Conservation (phyloP, 1,284 basidiomycete species). For the Trichosporon sp. region DNA sequence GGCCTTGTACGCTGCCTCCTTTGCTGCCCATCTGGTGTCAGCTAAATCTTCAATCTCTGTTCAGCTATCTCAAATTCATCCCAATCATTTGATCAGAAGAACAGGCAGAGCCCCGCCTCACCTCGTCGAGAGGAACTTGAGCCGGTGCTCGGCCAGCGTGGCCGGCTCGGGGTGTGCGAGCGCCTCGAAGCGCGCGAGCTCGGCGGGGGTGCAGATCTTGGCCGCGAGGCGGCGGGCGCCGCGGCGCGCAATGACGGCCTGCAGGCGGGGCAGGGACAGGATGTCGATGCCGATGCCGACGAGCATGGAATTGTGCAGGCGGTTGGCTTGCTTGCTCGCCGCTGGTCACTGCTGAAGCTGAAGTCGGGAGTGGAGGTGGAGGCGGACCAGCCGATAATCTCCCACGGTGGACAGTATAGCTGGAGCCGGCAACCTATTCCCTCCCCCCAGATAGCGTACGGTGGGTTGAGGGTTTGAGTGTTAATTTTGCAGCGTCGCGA, state of each 20-base stretch:
- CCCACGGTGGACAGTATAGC: not conserved
- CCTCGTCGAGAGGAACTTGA: not conserved
- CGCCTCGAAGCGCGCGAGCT: constrained; percentile 17
- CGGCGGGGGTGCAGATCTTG: constrained; percentile 59
- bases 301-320: constrained; percentile 46
- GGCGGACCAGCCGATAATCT: not conserved
- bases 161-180: constrained; percentile 7
- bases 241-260: constrained; percentile 57
- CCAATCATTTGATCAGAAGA: not conserved
- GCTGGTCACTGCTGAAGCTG: not conserved
- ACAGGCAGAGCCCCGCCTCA: not conserved
- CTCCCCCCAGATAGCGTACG: not conserved
- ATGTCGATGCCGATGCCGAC: constrained; percentile 76
- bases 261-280: constrained; percentile 64
- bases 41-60: not conserved
- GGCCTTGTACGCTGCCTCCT: constrained; percentile 89
- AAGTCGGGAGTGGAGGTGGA: not conserved
- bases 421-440: not conserved
- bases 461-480: not conserved
- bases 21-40: constrained; percentile 66
- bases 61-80: not conserved
- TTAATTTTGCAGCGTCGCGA: not conserved
- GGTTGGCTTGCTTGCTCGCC: not conserved
- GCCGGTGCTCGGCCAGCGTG: constrained; percentile 7
- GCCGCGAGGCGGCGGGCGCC: constrained; percentile 55